Percentiles rank a stretch among this genome's conserved stretches.
Evolutionary conservation across 2,329 filamentous ascomycete species (phyloP).

Genomic region (Nothophaeocryptopus gaeumannii): DNA sequence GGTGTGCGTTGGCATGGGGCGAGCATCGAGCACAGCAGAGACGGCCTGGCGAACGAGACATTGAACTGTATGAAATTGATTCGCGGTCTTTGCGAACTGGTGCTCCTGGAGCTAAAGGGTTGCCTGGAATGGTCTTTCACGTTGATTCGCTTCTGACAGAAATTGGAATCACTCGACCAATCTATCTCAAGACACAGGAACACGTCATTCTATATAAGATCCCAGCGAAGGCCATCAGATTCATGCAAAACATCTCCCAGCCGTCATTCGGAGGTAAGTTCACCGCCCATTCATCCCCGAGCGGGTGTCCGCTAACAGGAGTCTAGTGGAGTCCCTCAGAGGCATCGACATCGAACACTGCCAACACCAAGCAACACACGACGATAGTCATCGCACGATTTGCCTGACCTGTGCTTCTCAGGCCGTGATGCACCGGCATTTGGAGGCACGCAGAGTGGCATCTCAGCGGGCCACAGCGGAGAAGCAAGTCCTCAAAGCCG

Average conservation of each 20-base stretch:
- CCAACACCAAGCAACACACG: slow-evolving; percentile 1
- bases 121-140: slow-evolving; percentile 3
- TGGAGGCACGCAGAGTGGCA: background rate
- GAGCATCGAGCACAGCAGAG: slow-evolving; percentile 1
- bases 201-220: background rate
- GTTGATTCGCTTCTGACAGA: background rate
- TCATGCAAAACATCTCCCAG: slow-evolving; percentile 3
- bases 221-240: slow-evolving; percentile 3
- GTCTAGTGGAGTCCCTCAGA: background rate
- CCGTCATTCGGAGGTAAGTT: slow-evolving; percentile 1
- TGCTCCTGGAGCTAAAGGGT: background rate
- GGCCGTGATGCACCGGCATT: background rate
- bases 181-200: background rate
- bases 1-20: slow-evolving; percentile 2
- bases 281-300: background rate
- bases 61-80: slow-evolving; percentile 4
- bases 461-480: background rate
- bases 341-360: slow-evolving; percentile 2
- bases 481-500: background rate
- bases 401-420: slow-evolving; percentile 4
- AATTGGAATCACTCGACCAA: slow-evolving; percentile 1
- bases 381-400: slow-evolving; percentile 1
- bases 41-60: background rate
- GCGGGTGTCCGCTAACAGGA: background rate
- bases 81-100: background rate